Conservation (phyloP, 768 basidiomycete species). For the Tylopilus intermedius region DNA sequence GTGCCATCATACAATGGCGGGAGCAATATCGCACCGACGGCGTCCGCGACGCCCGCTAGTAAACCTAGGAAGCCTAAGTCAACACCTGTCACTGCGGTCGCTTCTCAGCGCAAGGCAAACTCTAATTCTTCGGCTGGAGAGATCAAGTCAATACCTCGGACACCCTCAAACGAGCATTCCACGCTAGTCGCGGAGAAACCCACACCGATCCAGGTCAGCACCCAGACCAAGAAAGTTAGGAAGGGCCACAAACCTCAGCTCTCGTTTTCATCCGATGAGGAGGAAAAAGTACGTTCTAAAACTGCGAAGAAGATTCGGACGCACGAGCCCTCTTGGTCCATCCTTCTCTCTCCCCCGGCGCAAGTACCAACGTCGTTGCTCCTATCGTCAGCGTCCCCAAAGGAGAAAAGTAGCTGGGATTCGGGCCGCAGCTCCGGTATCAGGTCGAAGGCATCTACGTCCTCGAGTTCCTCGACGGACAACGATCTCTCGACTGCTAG, state of each 20-base stretch:
- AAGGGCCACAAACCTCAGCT: constrained; percentile 37
- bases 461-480: constrained; percentile 30
- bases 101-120: constrained; percentile 5
- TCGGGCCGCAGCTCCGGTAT: constrained; percentile 18
- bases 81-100: neutral
- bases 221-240: constrained; percentile 22
- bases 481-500: constrained; percentile 31
- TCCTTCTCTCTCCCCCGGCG: constrained; percentile 20
- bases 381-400: constrained; percentile 17
- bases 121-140: constrained; percentile 2
- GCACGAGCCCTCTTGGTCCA: constrained; percentile 31
- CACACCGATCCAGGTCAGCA: constrained; percentile 14
- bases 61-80: constrained; percentile 17
- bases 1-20: constrained; percentile 51
- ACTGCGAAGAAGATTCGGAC: constrained; percentile 59
- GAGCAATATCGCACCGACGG: neutral
- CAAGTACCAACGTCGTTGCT: constrained; percentile 21
- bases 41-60: constrained; percentile 8
- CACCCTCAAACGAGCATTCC: constrained; percentile 21
- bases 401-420: constrained; percentile 10
- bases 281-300: constrained; percentile 59
- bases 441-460: constrained; percentile 22
- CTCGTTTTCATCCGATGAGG: constrained; percentile 69
- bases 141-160: constrained; percentile 16
- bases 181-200: constrained; percentile 12